phyloP scores from a whole-genome alignment of 352 stramenopile genomes.

The Globisporangium camurandrum region DNA sequence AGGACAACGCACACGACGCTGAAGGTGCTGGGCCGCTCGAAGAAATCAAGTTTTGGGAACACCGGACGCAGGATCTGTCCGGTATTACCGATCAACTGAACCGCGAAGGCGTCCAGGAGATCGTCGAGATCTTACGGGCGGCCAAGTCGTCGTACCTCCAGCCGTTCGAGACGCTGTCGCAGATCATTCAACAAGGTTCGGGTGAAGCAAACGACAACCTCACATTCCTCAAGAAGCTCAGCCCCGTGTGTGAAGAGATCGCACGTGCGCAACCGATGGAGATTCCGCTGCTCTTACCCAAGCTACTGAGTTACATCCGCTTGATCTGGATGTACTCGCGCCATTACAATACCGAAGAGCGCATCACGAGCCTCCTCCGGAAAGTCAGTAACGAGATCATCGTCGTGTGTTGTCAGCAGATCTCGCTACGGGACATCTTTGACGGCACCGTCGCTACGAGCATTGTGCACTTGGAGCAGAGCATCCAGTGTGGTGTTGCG shows the following conservation, averaged over 20 bases:
- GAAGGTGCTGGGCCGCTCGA: conserved; percentile 89
- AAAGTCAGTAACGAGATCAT: conserved; percentile 96
- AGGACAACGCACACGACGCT: conserved; percentile 88
- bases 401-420: conserved; percentile 81
- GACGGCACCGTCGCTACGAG: conserved; percentile 89
- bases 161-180: conserved; percentile 87
- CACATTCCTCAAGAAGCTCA: conserved; percentile 90
- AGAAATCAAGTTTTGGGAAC: conserved; percentile 95
- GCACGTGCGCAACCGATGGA: conserved; percentile 75
- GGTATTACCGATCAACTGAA: conserved; percentile 93
- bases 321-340: conserved; percentile 92
- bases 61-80: conserved; percentile 88
- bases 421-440: conserved; percentile 88
- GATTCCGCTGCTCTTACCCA: conserved; percentile 87
- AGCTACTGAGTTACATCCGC: conserved; percentile 90
- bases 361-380: conserved; percentile 87
- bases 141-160: conserved; percentile 93
- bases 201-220: conserved; percentile 93
- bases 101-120: conserved; percentile 84
- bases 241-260: conserved; percentile 87
- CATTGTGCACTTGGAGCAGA: conserved; percentile 87
- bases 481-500: conserved; percentile 87
- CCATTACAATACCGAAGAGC: conserved; percentile 94
- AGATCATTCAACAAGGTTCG: conserved; percentile 91
- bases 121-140: conserved; percentile 77